A percentile compares a stretch with the other conserved stretches of the same genome.
Evolutionary conservation across 2,329 filamentous ascomycete species (phyloP).

Genomic region (Raffaelea albimanens): DNA sequence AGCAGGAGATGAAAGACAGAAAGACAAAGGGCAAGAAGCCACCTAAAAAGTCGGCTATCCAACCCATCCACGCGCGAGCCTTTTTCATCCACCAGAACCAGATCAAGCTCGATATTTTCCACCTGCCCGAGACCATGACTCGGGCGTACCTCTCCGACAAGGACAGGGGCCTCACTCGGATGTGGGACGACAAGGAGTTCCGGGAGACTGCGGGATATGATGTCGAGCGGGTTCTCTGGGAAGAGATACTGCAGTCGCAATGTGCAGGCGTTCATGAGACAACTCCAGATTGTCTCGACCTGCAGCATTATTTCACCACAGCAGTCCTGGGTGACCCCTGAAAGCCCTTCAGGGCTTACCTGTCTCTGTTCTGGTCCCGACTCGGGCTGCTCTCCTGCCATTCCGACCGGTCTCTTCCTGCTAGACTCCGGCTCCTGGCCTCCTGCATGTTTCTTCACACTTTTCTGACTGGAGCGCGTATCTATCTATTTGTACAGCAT

Average conservation of each 20-base stretch:
- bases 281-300: slow-evolving; percentile 20
- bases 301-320: slow-evolving; percentile 19
- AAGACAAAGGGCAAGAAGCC: neutral
- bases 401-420: too few species aligned
- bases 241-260: slow-evolving; percentile 20
- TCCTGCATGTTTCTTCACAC: too few species aligned
- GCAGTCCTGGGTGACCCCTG: too few species aligned
- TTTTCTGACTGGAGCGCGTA: too few species aligned
- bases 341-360: too few species aligned
- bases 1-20: slow-evolving; percentile 3
- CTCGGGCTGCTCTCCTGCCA: too few species aligned
- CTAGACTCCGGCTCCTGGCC: too few species aligned
- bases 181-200: slow-evolving; percentile 21
- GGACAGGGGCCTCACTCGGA: slow-evolving; percentile 15
- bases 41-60: neutral
- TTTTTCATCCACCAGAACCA: slow-evolving; percentile 28
- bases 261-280: slow-evolving; percentile 15
- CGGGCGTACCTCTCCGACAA: slow-evolving; percentile 12
- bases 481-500: too few species aligned
- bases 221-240: slow-evolving; percentile 23
- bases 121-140: slow-evolving; percentile 13
- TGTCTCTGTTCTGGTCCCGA: too few species aligned
- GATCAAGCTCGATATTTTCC: slow-evolving; percentile 24
- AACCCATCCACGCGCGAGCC: slow-evolving; percentile 10
- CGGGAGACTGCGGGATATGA: slow-evolving; percentile 19